These are phyloP conservation scores for Fusarium setosum DNA, from an alignment of 2,329 filamentous ascomycete genomes.

Conservation along the genomic window DNA sequence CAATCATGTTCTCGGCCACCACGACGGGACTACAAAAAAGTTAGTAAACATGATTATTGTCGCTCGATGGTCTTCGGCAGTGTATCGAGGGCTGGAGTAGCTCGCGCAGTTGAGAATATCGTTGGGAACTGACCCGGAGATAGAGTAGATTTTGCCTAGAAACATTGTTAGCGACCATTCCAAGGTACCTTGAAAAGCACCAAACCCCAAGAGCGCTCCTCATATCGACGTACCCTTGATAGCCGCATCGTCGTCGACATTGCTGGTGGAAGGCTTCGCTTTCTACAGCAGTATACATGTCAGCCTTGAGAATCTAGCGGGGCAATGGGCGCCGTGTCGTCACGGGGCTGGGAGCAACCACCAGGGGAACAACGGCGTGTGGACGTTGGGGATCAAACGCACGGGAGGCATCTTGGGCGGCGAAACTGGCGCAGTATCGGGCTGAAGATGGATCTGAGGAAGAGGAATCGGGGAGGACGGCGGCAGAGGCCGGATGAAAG, in stretches of 20 bases:
- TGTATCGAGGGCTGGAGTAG: constrained; percentile 6
- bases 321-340: constrained; percentile 24
- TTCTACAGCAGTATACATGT: constrained; percentile 34
- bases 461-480: constrained; percentile 42
- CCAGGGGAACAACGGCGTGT: constrained; percentile 18
- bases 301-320: constrained; percentile 27
- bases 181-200: constrained; percentile 20
- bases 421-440: constrained; percentile 42
- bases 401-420: constrained; percentile 67
- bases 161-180: constrained; percentile 39
- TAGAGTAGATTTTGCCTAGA: constrained; percentile 70
- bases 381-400: constrained; percentile 51
- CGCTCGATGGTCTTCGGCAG: constrained; percentile 4
- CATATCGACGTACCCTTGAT: constrained; percentile 51
- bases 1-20: constrained; percentile 97
- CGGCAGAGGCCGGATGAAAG: constrained; percentile 45
- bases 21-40: constrained; percentile 79
- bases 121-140: constrained; percentile 66
- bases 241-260: constrained; percentile 51
- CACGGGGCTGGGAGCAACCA: constrained; percentile 22
- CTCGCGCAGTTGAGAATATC: background rate
- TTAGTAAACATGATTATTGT: constrained; percentile 45
- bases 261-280: constrained; percentile 44
- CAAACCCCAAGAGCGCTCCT: background rate
- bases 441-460: constrained; percentile 36